Conservation (phyloP, 257 asterid species). For the Jasminum sambac region DNA sequence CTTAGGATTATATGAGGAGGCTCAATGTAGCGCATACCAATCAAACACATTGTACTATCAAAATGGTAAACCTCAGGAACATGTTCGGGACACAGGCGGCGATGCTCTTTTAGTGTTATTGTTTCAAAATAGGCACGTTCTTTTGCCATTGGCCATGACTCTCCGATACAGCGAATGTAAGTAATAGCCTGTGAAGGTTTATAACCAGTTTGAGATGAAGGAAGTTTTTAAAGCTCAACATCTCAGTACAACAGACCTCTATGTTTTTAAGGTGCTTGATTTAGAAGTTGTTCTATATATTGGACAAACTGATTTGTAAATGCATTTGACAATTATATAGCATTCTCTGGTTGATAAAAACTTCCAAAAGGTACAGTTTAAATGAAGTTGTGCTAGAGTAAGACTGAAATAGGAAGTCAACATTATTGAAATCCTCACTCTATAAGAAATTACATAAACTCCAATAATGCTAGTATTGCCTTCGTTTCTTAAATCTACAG, state of each 20-base stretch:
- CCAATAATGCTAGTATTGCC: background rate
- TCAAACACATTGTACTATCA: slow-evolving; percentile 80
- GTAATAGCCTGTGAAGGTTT: slow-evolving; percentile 77
- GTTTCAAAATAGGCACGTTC: slow-evolving; percentile 96
- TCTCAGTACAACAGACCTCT: background rate
- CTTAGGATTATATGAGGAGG: slow-evolving; percentile 95
- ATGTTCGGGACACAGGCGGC: slow-evolving; percentile 69
- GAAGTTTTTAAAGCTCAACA: slow-evolving; percentile 3
- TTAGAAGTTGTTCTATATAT: background rate
- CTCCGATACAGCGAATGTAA: slow-evolving; percentile 86
- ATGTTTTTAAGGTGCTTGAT: background rate
- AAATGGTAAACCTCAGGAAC: slow-evolving; percentile 97
- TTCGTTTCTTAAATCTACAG: background rate
- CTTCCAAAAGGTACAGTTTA: background rate
- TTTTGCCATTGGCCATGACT: slow-evolving; percentile 97
- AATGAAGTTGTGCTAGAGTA: background rate
- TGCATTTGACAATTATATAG: background rate
- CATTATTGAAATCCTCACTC: background rate
- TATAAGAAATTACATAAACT: background rate
- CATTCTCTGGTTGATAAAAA: background rate
- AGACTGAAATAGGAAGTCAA: background rate
- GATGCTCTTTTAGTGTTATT: slow-evolving; percentile 61
- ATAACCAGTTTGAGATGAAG: slow-evolving; percentile 17
- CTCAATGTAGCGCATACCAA: slow-evolving; percentile 88
- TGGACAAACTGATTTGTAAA: background rate